phyloP scores from a whole-genome alignment of 352 stramenopile genomes.

The Stramenopiles sp. region DNA sequence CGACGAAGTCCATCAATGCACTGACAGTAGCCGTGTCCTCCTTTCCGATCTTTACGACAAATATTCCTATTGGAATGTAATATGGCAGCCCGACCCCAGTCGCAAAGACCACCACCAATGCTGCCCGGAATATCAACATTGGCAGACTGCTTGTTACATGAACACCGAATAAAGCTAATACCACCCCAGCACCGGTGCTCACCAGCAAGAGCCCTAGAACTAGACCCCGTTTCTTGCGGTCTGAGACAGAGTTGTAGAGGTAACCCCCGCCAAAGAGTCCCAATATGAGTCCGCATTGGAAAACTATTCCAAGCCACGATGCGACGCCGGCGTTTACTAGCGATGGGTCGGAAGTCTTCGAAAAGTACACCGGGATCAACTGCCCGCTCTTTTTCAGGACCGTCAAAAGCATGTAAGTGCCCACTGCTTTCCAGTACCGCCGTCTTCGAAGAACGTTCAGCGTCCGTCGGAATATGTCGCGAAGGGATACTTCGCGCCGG shows the following conservation, averaged over 20 bases:
- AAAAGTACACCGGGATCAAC: background rate
- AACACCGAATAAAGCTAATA: conserved; percentile 1
- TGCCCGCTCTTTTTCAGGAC: background rate
- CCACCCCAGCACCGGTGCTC: background rate
- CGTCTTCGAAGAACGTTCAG: background rate
- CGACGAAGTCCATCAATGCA: background rate
- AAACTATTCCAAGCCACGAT: background rate
- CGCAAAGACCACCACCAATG: background rate
- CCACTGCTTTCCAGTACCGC: background rate
- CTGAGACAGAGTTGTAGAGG: background rate
- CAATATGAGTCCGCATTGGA: background rate
- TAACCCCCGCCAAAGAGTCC: background rate
- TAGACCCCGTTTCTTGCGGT: background rate
- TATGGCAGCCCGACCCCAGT: background rate
- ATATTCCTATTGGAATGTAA: background rate
- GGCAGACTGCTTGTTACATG: background rate
- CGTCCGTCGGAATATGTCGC: background rate
- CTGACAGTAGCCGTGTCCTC: background rate
- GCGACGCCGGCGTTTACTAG: background rate
- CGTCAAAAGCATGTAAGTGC: background rate
- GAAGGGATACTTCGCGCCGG: background rate
- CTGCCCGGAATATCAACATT: background rate
- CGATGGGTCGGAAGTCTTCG: background rate
- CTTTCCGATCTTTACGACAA: background rate
- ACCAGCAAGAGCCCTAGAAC: background rate